Evolutionary conservation across 2,329 filamentous ascomycete genomes (phyloP), one percentile per base, ranked within the genome.

Genomic region (Parascedosporium putredinis): DNA sequence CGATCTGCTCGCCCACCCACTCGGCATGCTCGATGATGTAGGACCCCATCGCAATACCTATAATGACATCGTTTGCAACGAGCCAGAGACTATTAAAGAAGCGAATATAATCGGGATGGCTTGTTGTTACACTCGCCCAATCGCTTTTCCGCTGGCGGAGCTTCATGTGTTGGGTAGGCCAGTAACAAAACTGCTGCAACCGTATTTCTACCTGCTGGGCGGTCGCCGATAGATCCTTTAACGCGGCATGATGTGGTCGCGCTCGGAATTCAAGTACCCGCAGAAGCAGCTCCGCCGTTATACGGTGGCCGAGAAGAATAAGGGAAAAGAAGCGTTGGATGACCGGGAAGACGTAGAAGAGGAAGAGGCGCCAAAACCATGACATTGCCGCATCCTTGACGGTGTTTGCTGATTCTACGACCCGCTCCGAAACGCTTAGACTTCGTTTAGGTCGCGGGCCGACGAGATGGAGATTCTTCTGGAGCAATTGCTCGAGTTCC

Each of bases 21-120:
- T 81, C 76, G 2, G 88, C 84, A 59, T 98, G 96, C 62, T 98
- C 93, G 54, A 97, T 91, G 54, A 98, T 95, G 64, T 95, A 98
- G 1, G 89, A 95, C 0, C 93, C 94, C 6, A 98, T 69, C 1
- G 93, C 93, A 56, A 98, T 96, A 23, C 93, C 94, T 52, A 98
- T 97, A 55, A 98, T 98, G 44, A 98, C 86, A 68, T 98, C 93
- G 68, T 98, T 98, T 25, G 90, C 90, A 20, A 98, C 93, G 7
- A 98, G 84, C 93, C 93, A 98, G 4, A 98, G 72, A 60, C 89
- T 96, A 65, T 98, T 98, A 70, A 97, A 98, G 67, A 98, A 98
- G 14, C 93, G 85, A 56, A 98, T 98, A 64, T 98, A 98, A 64
- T 98, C 93, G 1, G 91, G 88, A 64, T 98, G 91, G 58, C 85